Evolutionary conservation across 2,329 filamentous ascomycete species (phyloP).

Genomic region (Penicillium sp.): DNA sequence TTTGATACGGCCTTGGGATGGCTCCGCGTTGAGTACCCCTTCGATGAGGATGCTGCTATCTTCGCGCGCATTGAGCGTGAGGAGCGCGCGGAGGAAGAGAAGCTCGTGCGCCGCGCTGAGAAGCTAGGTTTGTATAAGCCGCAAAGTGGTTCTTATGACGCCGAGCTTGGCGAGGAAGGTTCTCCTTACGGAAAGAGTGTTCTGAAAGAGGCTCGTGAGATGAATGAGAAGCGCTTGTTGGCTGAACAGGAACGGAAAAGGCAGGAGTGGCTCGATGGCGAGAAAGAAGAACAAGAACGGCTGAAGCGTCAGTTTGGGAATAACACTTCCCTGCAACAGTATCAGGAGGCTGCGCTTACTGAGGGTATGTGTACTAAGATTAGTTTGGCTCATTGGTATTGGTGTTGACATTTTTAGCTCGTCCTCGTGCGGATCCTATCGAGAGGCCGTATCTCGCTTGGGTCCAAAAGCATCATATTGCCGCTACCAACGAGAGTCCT

Average conservation of each 20-base stretch:
- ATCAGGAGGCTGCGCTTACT: conserved; percentile 34
- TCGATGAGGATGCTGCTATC: conserved; percentile 52
- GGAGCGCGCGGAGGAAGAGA: conserved; percentile 38
- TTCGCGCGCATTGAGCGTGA: conserved; percentile 44
- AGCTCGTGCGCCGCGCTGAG: conserved; percentile 38
- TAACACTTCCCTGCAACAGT: conserved; percentile 39
- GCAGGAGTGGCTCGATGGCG: conserved; percentile 53
- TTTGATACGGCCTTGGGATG: conserved; percentile 41
- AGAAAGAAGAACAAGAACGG: conserved; percentile 42
- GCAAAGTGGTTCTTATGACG: conserved; percentile 45
- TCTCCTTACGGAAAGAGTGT: conserved; percentile 45
- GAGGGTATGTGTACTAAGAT: conserved; percentile 29
- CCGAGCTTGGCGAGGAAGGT: conserved; percentile 41
- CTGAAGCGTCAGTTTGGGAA: conserved; percentile 31
- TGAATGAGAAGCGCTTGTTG: conserved; percentile 41
- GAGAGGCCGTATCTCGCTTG: conserved; percentile 42
- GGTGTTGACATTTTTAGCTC: conserved; percentile 24
- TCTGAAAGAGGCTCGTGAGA: conserved; percentile 38
- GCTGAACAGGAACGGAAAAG: conserved; percentile 50
- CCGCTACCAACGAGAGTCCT: conserved; percentile 34
- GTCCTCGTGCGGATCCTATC: conserved; percentile 41
- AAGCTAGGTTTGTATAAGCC: conserved; percentile 43
- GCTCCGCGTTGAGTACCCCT: conserved; percentile 42
- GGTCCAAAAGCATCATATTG: conserved; percentile 44
- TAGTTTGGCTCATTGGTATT: neutral